phyloP scores from a whole-genome alignment of 2,329 filamentous ascomycete species.

The Lasiodiplodia theobromae region DNA sequence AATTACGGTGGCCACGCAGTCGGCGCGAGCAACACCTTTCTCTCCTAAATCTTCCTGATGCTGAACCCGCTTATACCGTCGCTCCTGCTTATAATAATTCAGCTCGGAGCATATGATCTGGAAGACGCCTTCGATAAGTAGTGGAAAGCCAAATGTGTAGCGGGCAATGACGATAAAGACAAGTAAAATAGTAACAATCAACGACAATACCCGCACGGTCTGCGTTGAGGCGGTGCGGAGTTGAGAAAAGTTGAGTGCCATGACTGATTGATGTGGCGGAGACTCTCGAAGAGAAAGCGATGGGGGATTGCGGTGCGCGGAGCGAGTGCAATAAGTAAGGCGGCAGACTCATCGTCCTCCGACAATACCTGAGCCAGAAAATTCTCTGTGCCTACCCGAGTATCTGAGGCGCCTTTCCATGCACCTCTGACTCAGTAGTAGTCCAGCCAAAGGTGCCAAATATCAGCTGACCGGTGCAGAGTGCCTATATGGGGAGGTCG shows the following conservation, averaged over 20 bases:
- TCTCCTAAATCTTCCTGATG: neutral
- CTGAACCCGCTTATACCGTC: neutral
- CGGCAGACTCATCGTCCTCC: neutral
- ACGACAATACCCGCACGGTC: neutral
- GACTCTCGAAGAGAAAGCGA: neutral
- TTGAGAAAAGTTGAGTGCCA: neutral
- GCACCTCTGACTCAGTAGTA: no score
- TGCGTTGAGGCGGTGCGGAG: neutral
- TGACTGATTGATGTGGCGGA: neutral
- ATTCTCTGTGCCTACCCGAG: neutral
- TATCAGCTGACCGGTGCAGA: no score
- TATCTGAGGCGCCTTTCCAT: no score
- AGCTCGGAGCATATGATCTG: neutral
- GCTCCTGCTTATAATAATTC: neutral
- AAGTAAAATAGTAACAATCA: neutral
- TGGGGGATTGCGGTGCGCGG: neutral
- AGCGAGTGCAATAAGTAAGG: neutral
- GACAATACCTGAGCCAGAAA: neutral
- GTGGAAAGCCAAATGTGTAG: slow-evolving; percentile 11
- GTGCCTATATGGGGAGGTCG: no score
- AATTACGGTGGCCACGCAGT: slow-evolving; percentile 41
- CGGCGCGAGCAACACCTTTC: neutral
- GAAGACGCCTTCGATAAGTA: neutral
- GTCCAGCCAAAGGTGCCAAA: no score
- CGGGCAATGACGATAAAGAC: neutral